Evolutionary conservation across 805 yeast genomes (phyloP).

Genomic region (Cyberlindnera nakhonratchasimensis): DNA sequence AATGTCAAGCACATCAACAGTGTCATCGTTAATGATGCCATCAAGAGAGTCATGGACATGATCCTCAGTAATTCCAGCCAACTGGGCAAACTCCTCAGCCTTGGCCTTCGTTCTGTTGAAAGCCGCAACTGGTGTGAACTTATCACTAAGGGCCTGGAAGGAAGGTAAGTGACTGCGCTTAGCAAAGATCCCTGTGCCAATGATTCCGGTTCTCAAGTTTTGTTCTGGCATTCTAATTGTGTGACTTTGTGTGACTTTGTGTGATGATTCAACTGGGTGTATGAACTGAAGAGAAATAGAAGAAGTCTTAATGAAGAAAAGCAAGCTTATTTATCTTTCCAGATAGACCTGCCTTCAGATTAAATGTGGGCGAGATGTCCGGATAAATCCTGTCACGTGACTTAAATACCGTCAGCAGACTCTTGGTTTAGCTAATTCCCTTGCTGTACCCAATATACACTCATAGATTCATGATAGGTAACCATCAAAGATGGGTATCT

Average conservation of each 20-base stretch:
- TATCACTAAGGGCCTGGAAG: slow-evolving; percentile 44
- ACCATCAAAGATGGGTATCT: too few species aligned
- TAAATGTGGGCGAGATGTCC: not conserved
- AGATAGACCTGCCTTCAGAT: not conserved
- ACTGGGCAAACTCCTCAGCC: slow-evolving; percentile 73
- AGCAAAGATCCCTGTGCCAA: slow-evolving; percentile 90
- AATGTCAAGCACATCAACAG: slow-evolving; percentile 77
- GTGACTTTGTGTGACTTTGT: not conserved
- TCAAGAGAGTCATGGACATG: slow-evolving; percentile 32
- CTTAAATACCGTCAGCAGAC: too few species aligned
- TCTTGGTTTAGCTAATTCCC: too few species aligned
- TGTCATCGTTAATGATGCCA: slow-evolving; percentile 55
- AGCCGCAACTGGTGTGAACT: slow-evolving; percentile 61
- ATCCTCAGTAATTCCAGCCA: slow-evolving; percentile 47
- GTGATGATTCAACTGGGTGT: not conserved
- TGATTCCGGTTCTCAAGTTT: slow-evolving; percentile 31
- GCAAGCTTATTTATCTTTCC: not conserved
- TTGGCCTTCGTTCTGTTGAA: slow-evolving; percentile 81
- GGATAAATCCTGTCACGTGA: too few species aligned
- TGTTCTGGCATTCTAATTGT: slow-evolving; percentile 6
- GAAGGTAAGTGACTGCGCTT: slow-evolving; percentile 79
- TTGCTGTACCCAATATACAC: too few species aligned
- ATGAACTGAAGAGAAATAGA: not conserved
- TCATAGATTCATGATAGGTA: too few species aligned
- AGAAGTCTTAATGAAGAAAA: not conserved